These are phyloP conservation scores for Tuber magnatum DNA, from an alignment of 495 filamentous ascomycete genomes.

Conservation along the genomic window DNA sequence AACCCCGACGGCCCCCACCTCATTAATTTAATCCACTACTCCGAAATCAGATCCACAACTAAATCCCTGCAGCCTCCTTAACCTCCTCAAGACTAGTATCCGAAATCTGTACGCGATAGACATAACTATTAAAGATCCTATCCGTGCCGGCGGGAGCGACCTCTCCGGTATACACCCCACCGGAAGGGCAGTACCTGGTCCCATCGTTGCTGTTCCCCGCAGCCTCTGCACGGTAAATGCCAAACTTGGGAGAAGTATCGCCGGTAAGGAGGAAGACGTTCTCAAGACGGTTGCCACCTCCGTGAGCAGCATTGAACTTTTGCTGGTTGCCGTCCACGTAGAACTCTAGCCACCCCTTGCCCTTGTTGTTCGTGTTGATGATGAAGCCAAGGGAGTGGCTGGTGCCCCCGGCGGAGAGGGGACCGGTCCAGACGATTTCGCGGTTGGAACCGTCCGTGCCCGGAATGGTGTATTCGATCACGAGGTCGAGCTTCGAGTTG, in stretches of 20 bases:
- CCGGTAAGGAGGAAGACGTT: conserved; percentile 40
- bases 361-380: conserved; percentile 40
- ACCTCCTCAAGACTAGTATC: conserved; percentile 35
- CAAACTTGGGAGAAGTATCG: conserved; percentile 40
- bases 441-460: conserved; percentile 24
- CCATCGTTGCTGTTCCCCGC: conserved; percentile 21
- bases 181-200: conserved; percentile 22
- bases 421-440: conserved; percentile 36
- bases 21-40: background rate
- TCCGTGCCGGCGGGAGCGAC: conserved; percentile 20
- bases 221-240: conserved; percentile 39
- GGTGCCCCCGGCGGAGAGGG: conserved; percentile 13
- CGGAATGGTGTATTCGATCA: conserved; percentile 38
- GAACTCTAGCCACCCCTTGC: conserved; percentile 32
- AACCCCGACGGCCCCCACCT: background rate
- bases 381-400: conserved; percentile 34
- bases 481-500: conserved; percentile 23
- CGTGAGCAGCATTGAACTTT: conserved; percentile 35
- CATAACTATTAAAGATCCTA: conserved; percentile 26
- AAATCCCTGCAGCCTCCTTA: conserved; percentile 31
- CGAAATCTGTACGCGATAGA: conserved; percentile 41
- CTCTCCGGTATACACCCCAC: conserved; percentile 21
- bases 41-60: background rate
- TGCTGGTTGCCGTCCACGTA: conserved; percentile 37
- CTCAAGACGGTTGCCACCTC: conserved; percentile 28